phyloP scores from a whole-genome alignment of 2,329 filamentous ascomycete species.

The Fusarium foetens region DNA sequence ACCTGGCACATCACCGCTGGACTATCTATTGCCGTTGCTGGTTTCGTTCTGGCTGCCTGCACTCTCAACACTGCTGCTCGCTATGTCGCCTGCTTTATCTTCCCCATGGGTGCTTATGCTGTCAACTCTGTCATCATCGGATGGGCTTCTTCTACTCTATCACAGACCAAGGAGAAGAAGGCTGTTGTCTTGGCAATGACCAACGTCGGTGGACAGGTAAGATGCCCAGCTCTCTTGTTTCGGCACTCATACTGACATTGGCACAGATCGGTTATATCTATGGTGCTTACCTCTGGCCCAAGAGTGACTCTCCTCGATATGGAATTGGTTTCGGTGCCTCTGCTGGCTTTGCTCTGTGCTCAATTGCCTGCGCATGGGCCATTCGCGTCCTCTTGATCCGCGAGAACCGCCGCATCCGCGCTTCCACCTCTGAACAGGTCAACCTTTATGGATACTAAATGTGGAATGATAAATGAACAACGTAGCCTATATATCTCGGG shows the following conservation, averaged over 20 bases:
- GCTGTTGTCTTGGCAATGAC: conserved; percentile 60
- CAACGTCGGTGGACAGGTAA: conserved; percentile 55
- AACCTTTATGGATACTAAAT: conserved; percentile 53
- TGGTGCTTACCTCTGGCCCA: conserved; percentile 62
- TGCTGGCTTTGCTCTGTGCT: conserved; percentile 53
- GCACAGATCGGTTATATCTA: conserved; percentile 57
- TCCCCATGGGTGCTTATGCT: conserved; percentile 55
- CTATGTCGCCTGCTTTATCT: conserved; percentile 56
- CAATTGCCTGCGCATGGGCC: conserved; percentile 54
- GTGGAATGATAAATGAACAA: neutral
- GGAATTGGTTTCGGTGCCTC: conserved; percentile 57
- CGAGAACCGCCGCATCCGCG: conserved; percentile 54
- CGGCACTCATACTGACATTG: neutral
- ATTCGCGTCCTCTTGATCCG: conserved; percentile 53
- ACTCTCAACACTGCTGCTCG: conserved; percentile 53
- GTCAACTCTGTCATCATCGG: conserved; percentile 60
- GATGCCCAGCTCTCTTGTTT: fast-evolving
- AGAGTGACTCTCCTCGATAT: conserved; percentile 57
- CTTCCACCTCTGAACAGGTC: conserved; percentile 47
- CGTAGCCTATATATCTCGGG: neutral
- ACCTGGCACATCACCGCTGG: conserved; percentile 61
- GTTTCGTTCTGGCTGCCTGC: conserved; percentile 54
- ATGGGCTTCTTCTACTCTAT: conserved; percentile 57
- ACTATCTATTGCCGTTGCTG: conserved; percentile 53
- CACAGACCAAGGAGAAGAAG: conserved; percentile 61